Conservation (phyloP, 768 basidiomycete genomes). For the Lactifluus piperatus region DNA sequence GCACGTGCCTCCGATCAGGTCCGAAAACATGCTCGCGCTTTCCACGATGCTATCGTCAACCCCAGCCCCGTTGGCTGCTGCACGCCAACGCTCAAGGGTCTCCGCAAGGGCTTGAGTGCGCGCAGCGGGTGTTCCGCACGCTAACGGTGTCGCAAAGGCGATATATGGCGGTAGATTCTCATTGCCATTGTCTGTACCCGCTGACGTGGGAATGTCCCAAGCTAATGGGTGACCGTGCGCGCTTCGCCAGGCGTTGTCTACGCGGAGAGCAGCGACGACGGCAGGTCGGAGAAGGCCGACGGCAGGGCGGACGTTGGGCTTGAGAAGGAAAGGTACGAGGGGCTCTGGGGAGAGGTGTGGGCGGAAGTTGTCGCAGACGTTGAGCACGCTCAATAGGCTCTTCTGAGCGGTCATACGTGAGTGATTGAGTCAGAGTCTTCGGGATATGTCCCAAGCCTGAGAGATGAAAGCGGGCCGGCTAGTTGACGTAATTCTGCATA, state of each 20-base stretch:
- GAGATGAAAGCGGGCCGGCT: not conserved
- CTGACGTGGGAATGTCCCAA: slow-evolving; percentile 35
- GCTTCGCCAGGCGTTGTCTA: slow-evolving; percentile 38
- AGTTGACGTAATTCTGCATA: not conserved
- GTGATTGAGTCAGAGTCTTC: no score
- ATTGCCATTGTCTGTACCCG: not conserved
- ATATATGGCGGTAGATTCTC: not conserved
- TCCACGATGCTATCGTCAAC: no score
- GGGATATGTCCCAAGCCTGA: no score
- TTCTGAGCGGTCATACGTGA: not conserved
- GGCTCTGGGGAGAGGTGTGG: slow-evolving; percentile 31
- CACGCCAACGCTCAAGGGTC: slow-evolving; percentile 67
- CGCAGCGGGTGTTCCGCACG: slow-evolving; percentile 26
- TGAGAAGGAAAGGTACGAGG: slow-evolving; percentile 50
- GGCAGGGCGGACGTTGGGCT: slow-evolving; percentile 41
- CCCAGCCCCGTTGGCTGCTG: slow-evolving; percentile 3
- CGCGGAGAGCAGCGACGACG: slow-evolving; percentile 43
- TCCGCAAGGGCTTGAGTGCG: slow-evolving; percentile 55
- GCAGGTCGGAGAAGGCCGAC: slow-evolving; percentile 53
- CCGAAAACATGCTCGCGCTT: slow-evolving; percentile 48
- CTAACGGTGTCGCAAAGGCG: slow-evolving; percentile 2
- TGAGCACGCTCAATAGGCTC: slow-evolving; percentile 52
- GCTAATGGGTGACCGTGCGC: slow-evolving; percentile 23
- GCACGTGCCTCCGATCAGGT: slow-evolving; percentile 62
- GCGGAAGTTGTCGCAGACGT: slow-evolving; percentile 64